These are phyloP conservation scores for Penicillium sp. DNA, from an alignment of 2,329 filamentous ascomycete species.

Conservation along the genomic window DNA sequence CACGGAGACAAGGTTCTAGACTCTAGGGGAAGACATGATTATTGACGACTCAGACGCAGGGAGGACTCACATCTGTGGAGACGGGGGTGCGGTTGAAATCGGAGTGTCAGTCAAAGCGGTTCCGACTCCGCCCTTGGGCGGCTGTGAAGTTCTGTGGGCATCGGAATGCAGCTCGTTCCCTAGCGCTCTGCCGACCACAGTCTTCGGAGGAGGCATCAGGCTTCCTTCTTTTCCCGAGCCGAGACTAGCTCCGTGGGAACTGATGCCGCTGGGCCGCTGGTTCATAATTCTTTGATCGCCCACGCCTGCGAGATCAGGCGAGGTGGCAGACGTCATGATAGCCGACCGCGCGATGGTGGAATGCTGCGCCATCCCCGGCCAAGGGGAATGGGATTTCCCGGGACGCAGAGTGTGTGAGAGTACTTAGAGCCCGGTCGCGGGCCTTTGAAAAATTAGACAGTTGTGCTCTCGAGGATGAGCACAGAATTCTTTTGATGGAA, in stretches of 20 bases:
- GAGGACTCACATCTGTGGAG: conserved; percentile 60
- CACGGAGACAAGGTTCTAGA: not conserved
- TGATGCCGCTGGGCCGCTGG: conserved; percentile 21
- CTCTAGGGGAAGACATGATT: not conserved
- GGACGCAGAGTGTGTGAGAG: not conserved
- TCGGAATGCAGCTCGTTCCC: conserved; percentile 44
- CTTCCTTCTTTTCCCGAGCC: conserved; percentile 32
- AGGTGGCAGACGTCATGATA: conserved; percentile 47
- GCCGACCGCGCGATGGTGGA: conserved; percentile 53
- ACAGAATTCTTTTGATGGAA: conserved; percentile 11
- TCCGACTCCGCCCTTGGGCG: conserved; percentile 52
- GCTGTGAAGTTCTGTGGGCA: conserved; percentile 36
- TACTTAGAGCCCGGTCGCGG: not conserved
- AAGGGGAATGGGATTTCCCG: conserved; percentile 9
- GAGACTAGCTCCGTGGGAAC: conserved; percentile 25
- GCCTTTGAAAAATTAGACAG: not conserved
- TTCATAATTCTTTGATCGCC: conserved; percentile 26
- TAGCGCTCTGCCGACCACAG: conserved; percentile 46
- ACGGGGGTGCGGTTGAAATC: conserved; percentile 61
- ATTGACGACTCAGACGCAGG: conserved; percentile 22
- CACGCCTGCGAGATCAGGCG: conserved; percentile 21
- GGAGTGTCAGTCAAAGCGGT: conserved; percentile 64
- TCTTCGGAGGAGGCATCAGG: conserved; percentile 41
- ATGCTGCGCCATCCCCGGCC: conserved; percentile 47
- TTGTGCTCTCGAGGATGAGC: conserved; percentile 1